A percentile compares a stretch with the other conserved stretches of the same genome.
phyloP scores from a whole-genome alignment of 2,329 filamentous ascomycete species.

The Monilinia fructicola region DNA sequence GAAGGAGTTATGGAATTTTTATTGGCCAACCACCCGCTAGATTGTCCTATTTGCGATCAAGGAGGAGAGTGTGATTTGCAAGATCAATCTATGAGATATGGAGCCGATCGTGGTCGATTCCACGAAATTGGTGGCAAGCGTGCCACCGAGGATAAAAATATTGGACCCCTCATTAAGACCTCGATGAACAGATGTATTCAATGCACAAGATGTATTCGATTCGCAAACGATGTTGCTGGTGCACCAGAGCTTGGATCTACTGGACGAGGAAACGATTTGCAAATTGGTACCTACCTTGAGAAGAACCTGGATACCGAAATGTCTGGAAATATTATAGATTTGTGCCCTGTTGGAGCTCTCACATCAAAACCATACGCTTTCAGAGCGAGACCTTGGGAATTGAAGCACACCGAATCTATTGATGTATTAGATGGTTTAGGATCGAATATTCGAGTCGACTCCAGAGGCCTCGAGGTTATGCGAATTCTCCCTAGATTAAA shows the following conservation, averaged over 20 bases:
- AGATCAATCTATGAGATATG: constrained; percentile 99
- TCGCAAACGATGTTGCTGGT: constrained; percentile 95
- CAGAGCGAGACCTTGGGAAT: constrained; percentile 92
- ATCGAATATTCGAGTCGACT: constrained; percentile 92
- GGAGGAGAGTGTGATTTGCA: constrained; percentile 98
- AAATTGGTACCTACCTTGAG: constrained; percentile 98
- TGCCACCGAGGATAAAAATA: constrained; percentile 99
- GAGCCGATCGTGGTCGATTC: constrained; percentile 91
- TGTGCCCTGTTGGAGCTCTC: constrained; percentile 94
- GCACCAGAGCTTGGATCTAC: constrained; percentile 93
- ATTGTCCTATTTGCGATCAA: constrained; percentile 98
- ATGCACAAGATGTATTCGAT: constrained; percentile 96
- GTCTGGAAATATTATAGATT: constrained; percentile 95
- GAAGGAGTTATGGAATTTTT: constrained; percentile 99
- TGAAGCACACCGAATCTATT: constrained; percentile 93
- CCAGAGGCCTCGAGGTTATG: constrained; percentile 94
- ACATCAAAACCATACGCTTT: constrained; percentile 98
- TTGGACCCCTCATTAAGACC: constrained; percentile 96
- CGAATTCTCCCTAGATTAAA: constrained; percentile 88
- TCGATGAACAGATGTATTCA: constrained; percentile 99
- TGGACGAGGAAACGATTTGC: constrained; percentile 93
- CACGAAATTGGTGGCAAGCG: constrained; percentile 95
- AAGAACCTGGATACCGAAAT: constrained; percentile 90
- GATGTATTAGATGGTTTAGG: constrained; percentile 92
- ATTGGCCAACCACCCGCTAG: constrained; percentile 90